A percentile compares a stretch with the other conserved stretches of the same genome.
These are phyloP conservation scores for Penicillium canariense DNA, from an alignment of 495 filamentous ascomycete species.

Conservation along the genomic window DNA sequence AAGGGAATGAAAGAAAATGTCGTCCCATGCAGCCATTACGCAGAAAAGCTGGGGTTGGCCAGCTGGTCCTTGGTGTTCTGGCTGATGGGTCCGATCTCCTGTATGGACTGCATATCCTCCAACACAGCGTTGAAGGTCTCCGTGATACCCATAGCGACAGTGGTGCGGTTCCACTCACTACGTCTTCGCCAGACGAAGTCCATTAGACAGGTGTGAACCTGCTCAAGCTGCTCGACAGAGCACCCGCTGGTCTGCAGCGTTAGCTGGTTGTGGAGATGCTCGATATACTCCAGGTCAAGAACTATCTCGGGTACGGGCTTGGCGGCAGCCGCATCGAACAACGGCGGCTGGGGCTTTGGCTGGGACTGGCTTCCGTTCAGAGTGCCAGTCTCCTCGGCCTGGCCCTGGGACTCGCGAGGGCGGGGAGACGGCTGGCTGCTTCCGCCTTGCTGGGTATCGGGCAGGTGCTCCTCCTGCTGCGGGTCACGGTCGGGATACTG, in stretches of 20 bases:
- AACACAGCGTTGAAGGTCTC: conserved; percentile 79
- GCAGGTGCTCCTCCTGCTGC: conserved; percentile 46
- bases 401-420: conserved; percentile 17
- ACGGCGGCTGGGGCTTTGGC: conserved; percentile 43
- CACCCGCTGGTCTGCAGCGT: conserved; percentile 69
- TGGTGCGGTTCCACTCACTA: conserved; percentile 75
- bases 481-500: conserved; percentile 42
- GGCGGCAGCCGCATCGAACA: conserved; percentile 37
- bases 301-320: conserved; percentile 45
- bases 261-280: conserved; percentile 56
- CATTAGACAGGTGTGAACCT: conserved; percentile 89
- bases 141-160: conserved; percentile 59
- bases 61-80: conserved; percentile 40
- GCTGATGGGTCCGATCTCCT: conserved; percentile 49
- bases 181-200: conserved; percentile 77
- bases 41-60: conserved; percentile 20
- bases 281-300: conserved; percentile 54
- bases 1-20: background rate
- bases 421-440: conserved; percentile 41
- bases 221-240: conserved; percentile 91
- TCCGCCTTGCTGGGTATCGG: conserved; percentile 44
- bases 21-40: conserved; percentile 1
- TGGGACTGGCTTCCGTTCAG: conserved; percentile 42
- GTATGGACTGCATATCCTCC: conserved; percentile 70
- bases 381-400: conserved; percentile 31